Percentiles rank a stretch among this genome's conserved stretches.
Conservation (phyloP, 495 filamentous ascomycete genomes). For the Parmelia sp. region DNA sequence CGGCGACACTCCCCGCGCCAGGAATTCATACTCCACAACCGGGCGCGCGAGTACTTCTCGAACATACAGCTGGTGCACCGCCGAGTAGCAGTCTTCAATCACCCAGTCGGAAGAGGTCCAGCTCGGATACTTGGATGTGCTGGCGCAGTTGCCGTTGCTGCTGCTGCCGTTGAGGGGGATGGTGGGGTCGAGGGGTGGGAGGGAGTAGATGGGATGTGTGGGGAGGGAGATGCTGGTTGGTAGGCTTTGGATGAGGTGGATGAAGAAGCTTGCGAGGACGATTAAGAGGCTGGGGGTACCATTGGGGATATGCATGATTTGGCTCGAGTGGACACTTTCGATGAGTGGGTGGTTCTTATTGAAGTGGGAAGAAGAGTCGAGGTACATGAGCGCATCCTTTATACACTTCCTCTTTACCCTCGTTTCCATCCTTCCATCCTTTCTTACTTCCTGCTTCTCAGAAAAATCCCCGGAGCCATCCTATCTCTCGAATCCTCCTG, state of each 20-base stretch:
- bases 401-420: not conserved
- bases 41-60: not conserved
- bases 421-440: too few relatives aligned
- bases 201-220: not conserved
- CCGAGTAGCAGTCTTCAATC: slow-evolving; percentile 12
- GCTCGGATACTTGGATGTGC: not conserved
- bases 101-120: slow-evolving; percentile 6
- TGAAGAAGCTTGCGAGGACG: not conserved
- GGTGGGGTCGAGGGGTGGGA: not conserved
- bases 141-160: slow-evolving; percentile 14
- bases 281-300: not conserved
- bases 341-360: not conserved
- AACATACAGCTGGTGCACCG: slow-evolving; percentile 2
- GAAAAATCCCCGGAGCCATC: too few relatives aligned
- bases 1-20: not conserved
- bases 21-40: not conserved
- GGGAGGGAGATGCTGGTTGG: not conserved
- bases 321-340: not conserved
- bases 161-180: not conserved
- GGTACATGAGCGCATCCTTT: not conserved
- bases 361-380: too few relatives aligned
- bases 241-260: not conserved
- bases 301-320: not conserved
- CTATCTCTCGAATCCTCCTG: too few relatives aligned
- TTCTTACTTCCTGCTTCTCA: too few relatives aligned